Evolutionary conservation across 2,329 filamentous ascomycete genomes (phyloP), one percentile per base, ranked within the genome.

Genomic region (Penicillium brasilianum): DNA sequence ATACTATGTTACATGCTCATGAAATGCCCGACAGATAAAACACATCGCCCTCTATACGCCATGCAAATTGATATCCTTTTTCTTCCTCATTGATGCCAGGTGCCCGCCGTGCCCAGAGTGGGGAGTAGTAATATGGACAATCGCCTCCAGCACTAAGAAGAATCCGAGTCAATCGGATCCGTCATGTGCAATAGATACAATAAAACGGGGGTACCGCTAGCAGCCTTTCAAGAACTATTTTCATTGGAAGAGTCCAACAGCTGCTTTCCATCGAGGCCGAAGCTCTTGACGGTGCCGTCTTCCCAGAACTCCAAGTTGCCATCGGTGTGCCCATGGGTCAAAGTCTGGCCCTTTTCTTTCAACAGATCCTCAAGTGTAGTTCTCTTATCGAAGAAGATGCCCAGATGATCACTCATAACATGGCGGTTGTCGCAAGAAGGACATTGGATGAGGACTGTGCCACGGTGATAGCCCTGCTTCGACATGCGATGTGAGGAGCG

Each of bases 251-350:
- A 50, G 9, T 48, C 61, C 28, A 62, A 34, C 6, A 55, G 34
- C 48, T 66, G 58, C 20, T 54, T 57, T 8, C 62, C 67, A 32
- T 65, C 58, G 44, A 55, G 30, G 14, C 57, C 57, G 25, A 61
- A 65, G 25, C 60, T 70, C 61, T 68, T 68, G n/a, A 77, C 75
- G 2, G 80, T 78, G 16, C 88, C 87, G 66, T 96, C 91, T 32
- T 91, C 89, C 90, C 93, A 97, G 69, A 97, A 95, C 76, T 98
- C 94, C 51, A 97, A 80, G 74, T 97, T 91, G n/a, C 92, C 92
- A 67, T 93, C 88, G 55, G 90, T 78, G 66, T 88, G 85, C 5
- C 93, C 94, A 72, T 90, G 90, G 80, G 95, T 85, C 53, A 98
- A 78, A 63, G 94, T 89, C 76, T 96, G 90, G 1, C 79, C 79